These are phyloP conservation scores for Sordariomycetes sp. DNA, from an alignment of 2,329 filamentous ascomycete species.

Conservation along the genomic window DNA sequence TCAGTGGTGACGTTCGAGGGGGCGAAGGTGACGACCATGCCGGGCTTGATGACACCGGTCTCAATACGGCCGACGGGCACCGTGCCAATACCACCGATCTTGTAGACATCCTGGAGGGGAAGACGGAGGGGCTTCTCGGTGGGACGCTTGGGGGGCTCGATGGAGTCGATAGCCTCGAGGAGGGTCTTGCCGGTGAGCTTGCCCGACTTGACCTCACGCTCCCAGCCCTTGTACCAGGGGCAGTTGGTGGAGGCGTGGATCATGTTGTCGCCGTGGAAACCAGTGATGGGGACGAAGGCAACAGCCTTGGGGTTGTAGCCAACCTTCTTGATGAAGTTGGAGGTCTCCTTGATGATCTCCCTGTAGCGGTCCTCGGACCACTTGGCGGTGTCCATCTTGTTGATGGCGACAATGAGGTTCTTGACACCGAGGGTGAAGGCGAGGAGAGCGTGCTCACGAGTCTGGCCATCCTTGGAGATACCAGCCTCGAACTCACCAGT, in stretches of 20 bases:
- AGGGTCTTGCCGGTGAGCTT: slow-evolving; percentile 93
- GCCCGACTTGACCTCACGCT: slow-evolving; percentile 70
- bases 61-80: slow-evolving; percentile 99
- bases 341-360: slow-evolving; percentile 99
- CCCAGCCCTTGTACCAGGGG: slow-evolving; percentile 99
- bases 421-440: slow-evolving; percentile 99
- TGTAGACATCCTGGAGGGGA: slow-evolving; percentile 99
- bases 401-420: slow-evolving; percentile 99
- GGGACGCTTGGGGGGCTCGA: slow-evolving; percentile 85
- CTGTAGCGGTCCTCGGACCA: slow-evolving; percentile 94
- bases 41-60: slow-evolving; percentile 89
- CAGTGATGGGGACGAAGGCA: slow-evolving; percentile 98
- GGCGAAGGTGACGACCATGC: slow-evolving; percentile 96
- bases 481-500: slow-evolving; percentile 99
- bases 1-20: slow-evolving; percentile 99
- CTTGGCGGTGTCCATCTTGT: slow-evolving; percentile 99
- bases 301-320: slow-evolving; percentile 99
- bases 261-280: slow-evolving; percentile 99
- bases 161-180: slow-evolving; percentile 95
- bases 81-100: slow-evolving; percentile 99
- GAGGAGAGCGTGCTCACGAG: slow-evolving; percentile 99
- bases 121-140: slow-evolving; percentile 99
- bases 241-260: slow-evolving; percentile 77
- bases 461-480: slow-evolving; percentile 99
- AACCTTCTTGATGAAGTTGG: slow-evolving; percentile 99